Evolutionary conservation across 495 filamentous ascomycete genomes (phyloP).

Genomic region (Trichoderma gamsii): DNA sequence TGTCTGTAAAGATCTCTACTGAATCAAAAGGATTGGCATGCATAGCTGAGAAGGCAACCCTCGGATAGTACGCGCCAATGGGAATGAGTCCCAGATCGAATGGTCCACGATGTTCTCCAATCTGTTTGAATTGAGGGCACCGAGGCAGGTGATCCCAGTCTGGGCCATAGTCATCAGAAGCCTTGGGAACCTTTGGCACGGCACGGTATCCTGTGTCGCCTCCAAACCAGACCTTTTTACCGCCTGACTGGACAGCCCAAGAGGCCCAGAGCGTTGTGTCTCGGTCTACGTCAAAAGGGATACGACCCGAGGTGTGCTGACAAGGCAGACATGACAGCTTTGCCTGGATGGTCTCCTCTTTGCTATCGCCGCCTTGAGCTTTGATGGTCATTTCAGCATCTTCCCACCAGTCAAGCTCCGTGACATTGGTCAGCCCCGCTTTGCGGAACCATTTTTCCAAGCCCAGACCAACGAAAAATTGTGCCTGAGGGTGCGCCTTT

Average conservation of each 20-base stretch:
- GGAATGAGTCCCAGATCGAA: conserved; percentile 94
- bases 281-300: conserved; percentile 51
- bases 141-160: conserved; percentile 61
- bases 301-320: conserved; percentile 74
- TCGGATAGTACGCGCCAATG: conserved; percentile 85
- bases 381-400: conserved; percentile 63
- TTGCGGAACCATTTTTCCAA: conserved; percentile 77
- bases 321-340: conserved; percentile 75
- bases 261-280: conserved; percentile 77
- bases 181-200: conserved; percentile 60
- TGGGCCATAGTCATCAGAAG: conserved; percentile 65
- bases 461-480: conserved; percentile 87
- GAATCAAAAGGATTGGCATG: conserved; percentile 86
- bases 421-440: conserved; percentile 64
- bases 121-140: conserved; percentile 82
- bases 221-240: conserved; percentile 69
- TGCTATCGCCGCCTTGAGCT: neutral
- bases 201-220: conserved; percentile 77
- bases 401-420: conserved; percentile 96
- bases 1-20: conserved; percentile 87
- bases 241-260: conserved; percentile 74
- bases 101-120: conserved; percentile 73
- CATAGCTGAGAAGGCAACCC: conserved; percentile 67
- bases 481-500: conserved; percentile 65
- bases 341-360: conserved; percentile 54